Evolutionary conservation across 208 protist species (phyloP).

Genomic region (Wallacemonas sp.): DNA sequence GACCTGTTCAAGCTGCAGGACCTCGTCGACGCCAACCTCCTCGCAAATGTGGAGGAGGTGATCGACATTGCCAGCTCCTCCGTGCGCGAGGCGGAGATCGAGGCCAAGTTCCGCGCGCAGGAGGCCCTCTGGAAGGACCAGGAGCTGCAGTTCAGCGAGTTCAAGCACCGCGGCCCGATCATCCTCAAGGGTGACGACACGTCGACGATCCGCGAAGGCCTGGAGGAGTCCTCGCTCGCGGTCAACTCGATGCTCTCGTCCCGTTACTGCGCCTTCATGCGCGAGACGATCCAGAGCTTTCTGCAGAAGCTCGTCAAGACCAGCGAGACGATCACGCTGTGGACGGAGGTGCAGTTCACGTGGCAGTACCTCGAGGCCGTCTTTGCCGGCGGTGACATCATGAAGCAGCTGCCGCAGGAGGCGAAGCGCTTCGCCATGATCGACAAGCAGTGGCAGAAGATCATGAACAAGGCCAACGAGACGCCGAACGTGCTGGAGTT

Average conservation of each 20-base stretch:
- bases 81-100: constrained; percentile 96
- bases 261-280: constrained; percentile 93
- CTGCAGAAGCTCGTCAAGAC: constrained; percentile 92
- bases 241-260: constrained; percentile 95
- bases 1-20: constrained; percentile 95
- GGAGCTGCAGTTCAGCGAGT: constrained; percentile 93
- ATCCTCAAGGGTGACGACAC: constrained; percentile 94
- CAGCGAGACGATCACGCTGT: constrained; percentile 92
- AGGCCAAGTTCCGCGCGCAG: constrained; percentile 91
- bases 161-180: constrained; percentile 94
- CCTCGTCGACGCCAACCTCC: constrained; percentile 90
- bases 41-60: constrained; percentile 92
- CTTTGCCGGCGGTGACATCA: constrained; percentile 96
- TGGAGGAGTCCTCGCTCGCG: constrained; percentile 96
- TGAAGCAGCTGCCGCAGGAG: constrained; percentile 96
- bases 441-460: constrained; percentile 96
- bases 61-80: constrained; percentile 94
- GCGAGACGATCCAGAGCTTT: constrained; percentile 89
- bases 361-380: constrained; percentile 98
- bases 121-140: constrained; percentile 93
- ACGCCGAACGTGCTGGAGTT: constrained; percentile 94
- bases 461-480: constrained; percentile 97
- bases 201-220: constrained; percentile 77
- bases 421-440: constrained; percentile 96
- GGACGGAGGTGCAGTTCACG: constrained; percentile 94